phyloP scores from a whole-genome alignment of 225 moss, liverwort and hornwort species.

The Asterella californica region DNA sequence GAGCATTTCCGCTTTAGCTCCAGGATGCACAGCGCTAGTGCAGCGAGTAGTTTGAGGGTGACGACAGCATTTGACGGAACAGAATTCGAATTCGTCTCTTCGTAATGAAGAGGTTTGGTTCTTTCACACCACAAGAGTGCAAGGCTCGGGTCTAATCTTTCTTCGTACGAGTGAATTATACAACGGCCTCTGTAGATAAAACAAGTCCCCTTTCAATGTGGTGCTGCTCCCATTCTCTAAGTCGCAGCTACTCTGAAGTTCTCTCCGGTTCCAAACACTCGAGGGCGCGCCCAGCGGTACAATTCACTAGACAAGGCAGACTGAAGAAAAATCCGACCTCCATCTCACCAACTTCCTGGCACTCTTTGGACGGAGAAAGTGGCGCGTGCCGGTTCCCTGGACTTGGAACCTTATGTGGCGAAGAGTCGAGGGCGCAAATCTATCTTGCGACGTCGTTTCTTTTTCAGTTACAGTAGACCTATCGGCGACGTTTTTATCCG shows the following conservation, averaged over 20 bases:
- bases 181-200: neutral
- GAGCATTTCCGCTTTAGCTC: neutral
- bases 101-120: neutral
- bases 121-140: neutral
- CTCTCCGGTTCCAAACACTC: neutral
- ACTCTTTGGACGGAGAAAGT: too few relatives aligned
- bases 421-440: too few relatives aligned
- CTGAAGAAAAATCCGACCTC: neutral
- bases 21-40: neutral
- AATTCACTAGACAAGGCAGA: neutral
- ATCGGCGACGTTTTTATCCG: too few relatives aligned
- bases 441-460: too few relatives aligned
- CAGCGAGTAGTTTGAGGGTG: neutral
- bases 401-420: too few relatives aligned
- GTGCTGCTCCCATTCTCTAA: neutral
- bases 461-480: too few relatives aligned
- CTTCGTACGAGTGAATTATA: neutral
- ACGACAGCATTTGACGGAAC: neutral
- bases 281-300: neutral
- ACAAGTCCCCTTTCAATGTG: neutral
- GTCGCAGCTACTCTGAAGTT: neutral
- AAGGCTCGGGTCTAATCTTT: neutral
- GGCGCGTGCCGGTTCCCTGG: too few relatives aligned
- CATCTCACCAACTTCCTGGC: too few relatives aligned
- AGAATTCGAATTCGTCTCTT: neutral